Evolutionary conservation across 2,329 filamentous ascomycete species (phyloP).

Genomic region (Scedosporium apiospermum): DNA sequence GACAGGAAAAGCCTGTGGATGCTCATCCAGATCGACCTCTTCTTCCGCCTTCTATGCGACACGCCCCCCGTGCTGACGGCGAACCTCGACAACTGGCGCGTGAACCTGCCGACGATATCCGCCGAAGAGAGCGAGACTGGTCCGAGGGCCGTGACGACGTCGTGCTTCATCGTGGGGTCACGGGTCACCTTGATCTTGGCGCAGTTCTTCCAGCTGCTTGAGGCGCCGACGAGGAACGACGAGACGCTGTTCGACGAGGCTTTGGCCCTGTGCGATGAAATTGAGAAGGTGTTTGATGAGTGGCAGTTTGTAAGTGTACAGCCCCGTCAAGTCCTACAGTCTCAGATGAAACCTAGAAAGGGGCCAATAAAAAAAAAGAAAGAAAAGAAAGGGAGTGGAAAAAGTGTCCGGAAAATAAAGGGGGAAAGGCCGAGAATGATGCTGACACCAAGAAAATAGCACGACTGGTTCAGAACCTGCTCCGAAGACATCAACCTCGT

Average conservation of each 20-base stretch:
- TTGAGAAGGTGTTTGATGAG: constrained; percentile 16
- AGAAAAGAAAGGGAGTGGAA: background rate
- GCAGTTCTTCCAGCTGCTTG: constrained; percentile 19
- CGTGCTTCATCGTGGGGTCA: constrained; percentile 18
- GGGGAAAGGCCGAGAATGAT: too few relatives aligned
- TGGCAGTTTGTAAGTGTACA: constrained; percentile 17
- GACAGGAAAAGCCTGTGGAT: constrained; percentile 21
- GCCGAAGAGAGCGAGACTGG: constrained; percentile 9
- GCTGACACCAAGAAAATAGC: constrained; percentile 8
- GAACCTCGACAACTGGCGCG: constrained; percentile 17
- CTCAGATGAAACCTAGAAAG: too few relatives aligned
- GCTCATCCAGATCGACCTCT: constrained; percentile 22
- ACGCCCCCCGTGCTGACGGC: constrained; percentile 18
- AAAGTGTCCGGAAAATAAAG: too few relatives aligned
- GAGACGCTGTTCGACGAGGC: constrained; percentile 16
- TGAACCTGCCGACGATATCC: constrained; percentile 22
- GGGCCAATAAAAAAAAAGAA: too few relatives aligned
- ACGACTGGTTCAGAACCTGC: constrained; percentile 14
- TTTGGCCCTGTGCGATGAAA: constrained; percentile 17
- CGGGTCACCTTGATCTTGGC: constrained; percentile 19
- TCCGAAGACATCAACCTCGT: constrained; percentile 14
- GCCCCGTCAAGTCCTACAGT: background rate
- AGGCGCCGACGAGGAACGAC: constrained; percentile 12
- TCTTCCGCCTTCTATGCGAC: constrained; percentile 20
- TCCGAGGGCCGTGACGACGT: constrained; percentile 15